Evolutionary conservation across 345 rosid genomes (phyloP).

Genomic region (Adansonia digitata): DNA sequence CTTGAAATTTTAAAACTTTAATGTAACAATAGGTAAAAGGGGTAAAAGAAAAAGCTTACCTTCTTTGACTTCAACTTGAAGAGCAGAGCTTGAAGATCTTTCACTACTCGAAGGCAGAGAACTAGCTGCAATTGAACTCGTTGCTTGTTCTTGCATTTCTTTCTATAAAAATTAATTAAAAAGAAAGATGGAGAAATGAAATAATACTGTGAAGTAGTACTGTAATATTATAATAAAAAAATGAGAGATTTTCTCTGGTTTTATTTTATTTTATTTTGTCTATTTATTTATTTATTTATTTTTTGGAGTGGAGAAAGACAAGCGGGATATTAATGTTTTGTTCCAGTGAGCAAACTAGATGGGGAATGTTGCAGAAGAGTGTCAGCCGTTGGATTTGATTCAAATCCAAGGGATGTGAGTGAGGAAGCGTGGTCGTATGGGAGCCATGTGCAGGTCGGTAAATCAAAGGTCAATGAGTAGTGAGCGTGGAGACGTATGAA

Average conservation of each 20-base stretch:
- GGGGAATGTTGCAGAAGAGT: neutral
- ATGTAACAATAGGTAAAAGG: neutral
- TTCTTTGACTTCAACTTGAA: constrained; percentile 78
- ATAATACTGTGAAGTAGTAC: too few relatives aligned
- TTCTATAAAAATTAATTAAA: neutral
- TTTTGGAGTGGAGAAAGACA: neutral
- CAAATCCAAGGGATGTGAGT: neutral
- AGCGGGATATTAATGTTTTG: constrained; percentile 11
- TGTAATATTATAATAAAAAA: neutral
- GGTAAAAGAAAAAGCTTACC: constrained; percentile 30
- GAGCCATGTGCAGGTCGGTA: neutral
- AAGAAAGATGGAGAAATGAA: neutral
- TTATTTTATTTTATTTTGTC: too few relatives aligned
- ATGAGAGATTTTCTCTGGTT: neutral
- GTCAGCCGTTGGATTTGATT: neutral
- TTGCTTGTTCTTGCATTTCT: constrained; percentile 82
- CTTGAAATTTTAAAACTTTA: neutral
- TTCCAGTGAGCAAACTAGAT: neutral
- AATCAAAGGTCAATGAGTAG: neutral
- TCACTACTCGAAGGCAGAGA: constrained; percentile 94
- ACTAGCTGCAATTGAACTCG: constrained; percentile 76
- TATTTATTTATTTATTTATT: neutral
- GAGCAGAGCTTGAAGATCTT: constrained; percentile 94
- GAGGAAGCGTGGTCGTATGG: neutral
- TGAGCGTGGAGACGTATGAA: neutral